phyloP scores from a whole-genome alignment of 768 basidiomycete species.

The Termitomyces sp. region DNA sequence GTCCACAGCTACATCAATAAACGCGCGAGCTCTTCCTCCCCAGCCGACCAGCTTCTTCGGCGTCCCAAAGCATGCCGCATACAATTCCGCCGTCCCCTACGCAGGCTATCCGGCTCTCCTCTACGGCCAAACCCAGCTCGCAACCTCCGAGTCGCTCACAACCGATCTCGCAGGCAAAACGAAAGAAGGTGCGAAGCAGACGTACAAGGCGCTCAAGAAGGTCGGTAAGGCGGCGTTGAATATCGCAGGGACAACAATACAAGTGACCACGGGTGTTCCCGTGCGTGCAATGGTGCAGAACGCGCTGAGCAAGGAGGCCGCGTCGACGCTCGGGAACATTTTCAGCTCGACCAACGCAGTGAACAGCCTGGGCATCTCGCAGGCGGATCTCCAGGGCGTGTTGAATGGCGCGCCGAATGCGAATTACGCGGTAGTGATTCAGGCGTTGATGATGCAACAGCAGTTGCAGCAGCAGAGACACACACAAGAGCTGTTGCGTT shows the following conservation, averaged over 20 bases:
- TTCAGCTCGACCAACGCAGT: conserved; percentile 9
- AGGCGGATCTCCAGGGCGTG: conserved; percentile 23
- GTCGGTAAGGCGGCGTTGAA: conserved; percentile 9
- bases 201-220: conserved; percentile 6
- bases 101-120: neutral
- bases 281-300: conserved; percentile 7
- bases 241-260: conserved; percentile 9
- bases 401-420: conserved; percentile 24
- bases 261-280: conserved; percentile 1
- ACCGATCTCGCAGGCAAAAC: conserved; percentile 12
- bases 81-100: neutral
- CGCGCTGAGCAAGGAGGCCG: neutral
- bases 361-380: neutral
- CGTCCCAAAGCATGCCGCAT: neutral
- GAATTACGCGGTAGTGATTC: conserved; percentile 26
- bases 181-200: neutral
- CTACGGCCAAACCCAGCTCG: neutral
- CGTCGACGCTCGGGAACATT: conserved; percentile 2
- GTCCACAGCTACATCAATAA: neutral
- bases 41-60: conserved; percentile 6
- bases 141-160: conserved; percentile 2
- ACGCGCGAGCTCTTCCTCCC: neutral
- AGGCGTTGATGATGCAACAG: conserved; percentile 18
- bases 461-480: conserved; percentile 13
- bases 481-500: conserved; percentile 8